Base-by-base conservation (phyloP, 805 yeast species). In the Lipomyces mesembrius region DNA sequence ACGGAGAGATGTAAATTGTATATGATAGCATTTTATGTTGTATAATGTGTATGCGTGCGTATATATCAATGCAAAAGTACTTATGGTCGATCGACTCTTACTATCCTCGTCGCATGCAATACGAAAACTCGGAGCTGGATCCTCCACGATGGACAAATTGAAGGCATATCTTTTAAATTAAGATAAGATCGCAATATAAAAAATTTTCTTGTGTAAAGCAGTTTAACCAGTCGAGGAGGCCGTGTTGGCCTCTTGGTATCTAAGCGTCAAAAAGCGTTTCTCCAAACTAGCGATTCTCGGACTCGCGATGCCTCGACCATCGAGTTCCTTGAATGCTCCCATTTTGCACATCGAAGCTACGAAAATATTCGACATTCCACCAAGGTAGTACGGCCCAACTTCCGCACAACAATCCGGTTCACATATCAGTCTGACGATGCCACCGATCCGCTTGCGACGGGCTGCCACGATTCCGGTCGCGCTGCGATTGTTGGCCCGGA, bases 1-100 rank as follows among this genome's bases (percentile, higher is more conserved):
- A 43, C 22, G 20, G 49, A 27, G 7, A 52, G 32, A 25, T n/a
- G 17, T 29, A 25, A 52, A 52, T 8, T 52, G 34, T 52, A 52
- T 52, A 52, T 52, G 55, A 22, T 52, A 52, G 55, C 29, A 52
- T 52, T n/a, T 52, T 52, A 17, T 22, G 55, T 52, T 52, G 34
- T 52, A 52, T 52, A 52, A 5, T 52, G 55, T 52, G n/a, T 52
- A 14, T 37, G 17, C 43, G 43, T 37, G 43, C 43, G 43, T 11
- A 3, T 37, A 29, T 37, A 6, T 14, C 49, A 17, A n/a, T 43
- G 20, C 25, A n/a, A 43, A 17, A 17, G 8, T 43, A 17, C 8
- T n/a, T 43, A 2, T 43, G 49, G 20, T 3, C 22, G 12, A 7
- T 43, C 22, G 22, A 17, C 20, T 7, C 49, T n/a, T 17, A 43